Conservation (phyloP, 257 asterid species). For the Primulina tabacum region DNA sequence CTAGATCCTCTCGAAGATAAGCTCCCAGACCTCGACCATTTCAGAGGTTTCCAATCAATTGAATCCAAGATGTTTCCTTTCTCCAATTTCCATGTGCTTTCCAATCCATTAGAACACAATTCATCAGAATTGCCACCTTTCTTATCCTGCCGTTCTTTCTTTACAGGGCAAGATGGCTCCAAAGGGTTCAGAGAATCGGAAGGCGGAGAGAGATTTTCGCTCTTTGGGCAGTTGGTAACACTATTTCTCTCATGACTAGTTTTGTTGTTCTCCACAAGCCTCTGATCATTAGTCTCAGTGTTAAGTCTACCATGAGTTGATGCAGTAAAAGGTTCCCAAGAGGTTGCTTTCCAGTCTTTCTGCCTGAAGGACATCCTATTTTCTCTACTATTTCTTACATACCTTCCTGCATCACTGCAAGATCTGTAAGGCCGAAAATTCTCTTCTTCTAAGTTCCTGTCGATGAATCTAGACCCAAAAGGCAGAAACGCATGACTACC, state of each 20-base stretch:
- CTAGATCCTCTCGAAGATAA: slow-evolving; percentile 53
- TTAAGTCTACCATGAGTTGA: slow-evolving; percentile 54
- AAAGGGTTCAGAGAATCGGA: slow-evolving; percentile 34
- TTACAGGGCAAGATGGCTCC: slow-evolving; percentile 39
- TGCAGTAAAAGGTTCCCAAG: slow-evolving; percentile 57
- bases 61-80: slow-evolving; percentile 57
- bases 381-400: slow-evolving; percentile 58
- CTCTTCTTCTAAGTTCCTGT: slow-evolving; percentile 67
- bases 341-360: slow-evolving; percentile 65
- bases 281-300: slow-evolving; percentile 44
- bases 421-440: slow-evolving; percentile 51
- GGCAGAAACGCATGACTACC: slow-evolving; percentile 59
- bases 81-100: slow-evolving; percentile 44
- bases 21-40: slow-evolving; percentile 59
- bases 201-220: slow-evolving; percentile 24
- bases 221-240: slow-evolving; percentile 24
- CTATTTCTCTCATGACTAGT: slow-evolving; percentile 22
- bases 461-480: slow-evolving; percentile 59
- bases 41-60: slow-evolving; percentile 57
- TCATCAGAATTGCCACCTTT: slow-evolving; percentile 30
- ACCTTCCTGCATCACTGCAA: slow-evolving; percentile 56
- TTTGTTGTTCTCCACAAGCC: slow-evolving; percentile 50
- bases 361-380: slow-evolving; percentile 64
- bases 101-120: slow-evolving; percentile 26
- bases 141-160: slow-evolving; percentile 53